phyloP scores from a whole-genome alignment of 768 basidiomycete species.

The Rhizopogon vulgaris region DNA sequence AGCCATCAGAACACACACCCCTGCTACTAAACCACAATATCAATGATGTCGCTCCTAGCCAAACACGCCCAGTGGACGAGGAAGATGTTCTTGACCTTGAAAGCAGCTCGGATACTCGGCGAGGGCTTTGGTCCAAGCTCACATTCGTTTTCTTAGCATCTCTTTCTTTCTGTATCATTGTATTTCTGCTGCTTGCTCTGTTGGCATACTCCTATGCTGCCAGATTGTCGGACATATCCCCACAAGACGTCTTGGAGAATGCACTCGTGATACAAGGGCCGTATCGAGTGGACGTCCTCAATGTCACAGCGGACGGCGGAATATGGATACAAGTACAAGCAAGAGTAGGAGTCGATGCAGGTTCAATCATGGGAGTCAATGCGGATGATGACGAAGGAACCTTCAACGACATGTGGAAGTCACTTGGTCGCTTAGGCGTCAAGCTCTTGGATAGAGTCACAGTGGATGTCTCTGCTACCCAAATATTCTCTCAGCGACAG shows the following conservation, averaged over 20 bases:
- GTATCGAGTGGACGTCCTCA: constrained; percentile 54
- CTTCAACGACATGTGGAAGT: constrained; percentile 51
- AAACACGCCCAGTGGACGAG: constrained; percentile 5
- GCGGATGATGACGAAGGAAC: constrained; percentile 37
- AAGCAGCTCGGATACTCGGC: constrained; percentile 14
- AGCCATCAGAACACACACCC: constrained; percentile 25
- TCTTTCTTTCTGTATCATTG: constrained; percentile 41
- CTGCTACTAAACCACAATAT: constrained; percentile 14
- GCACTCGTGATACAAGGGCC: constrained; percentile 57
- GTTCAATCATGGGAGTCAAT: constrained; percentile 51
- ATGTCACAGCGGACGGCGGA: constrained; percentile 50
- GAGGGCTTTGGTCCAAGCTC: constrained; percentile 28
- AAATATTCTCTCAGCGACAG: constrained; percentile 36
- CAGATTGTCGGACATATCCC: constrained; percentile 43
- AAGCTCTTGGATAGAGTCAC: constrained; percentile 49
- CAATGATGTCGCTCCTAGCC: constrained; percentile 14
- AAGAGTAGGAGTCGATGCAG: constrained; percentile 63
- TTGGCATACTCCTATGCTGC: constrained; percentile 66
- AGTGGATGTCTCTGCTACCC: constrained; percentile 45
- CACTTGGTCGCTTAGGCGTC: constrained; percentile 64
- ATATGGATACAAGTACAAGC: constrained; percentile 56
- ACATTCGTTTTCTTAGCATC: constrained; percentile 52
- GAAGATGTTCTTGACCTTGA: constrained; percentile 15
- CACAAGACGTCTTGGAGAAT: constrained; percentile 52
- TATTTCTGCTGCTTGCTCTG: constrained; percentile 38